Conservation (phyloP, 257 asterid species). For the Echites panduratus region DNA sequence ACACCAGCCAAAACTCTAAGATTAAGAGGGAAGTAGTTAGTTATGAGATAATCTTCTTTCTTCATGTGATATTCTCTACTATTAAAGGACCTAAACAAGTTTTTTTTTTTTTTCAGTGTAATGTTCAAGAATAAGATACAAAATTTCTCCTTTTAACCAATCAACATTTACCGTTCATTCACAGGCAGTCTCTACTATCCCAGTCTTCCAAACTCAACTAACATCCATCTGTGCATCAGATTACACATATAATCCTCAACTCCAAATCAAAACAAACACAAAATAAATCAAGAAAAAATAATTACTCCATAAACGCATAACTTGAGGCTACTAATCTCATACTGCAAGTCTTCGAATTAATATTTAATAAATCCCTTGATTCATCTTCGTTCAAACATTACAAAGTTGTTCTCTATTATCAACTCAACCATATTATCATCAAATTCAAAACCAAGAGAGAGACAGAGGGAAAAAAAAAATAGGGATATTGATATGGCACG, state of each 20-base stretch:
- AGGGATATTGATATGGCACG: too few relatives aligned
- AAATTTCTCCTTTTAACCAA: not conserved
- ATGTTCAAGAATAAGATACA: too few relatives aligned
- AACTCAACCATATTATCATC: not conserved
- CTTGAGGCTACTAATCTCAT: not conserved
- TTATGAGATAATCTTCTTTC: not conserved
- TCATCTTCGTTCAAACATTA: not conserved
- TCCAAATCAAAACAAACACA: conserved; percentile 4
- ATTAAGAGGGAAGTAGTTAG: not conserved
- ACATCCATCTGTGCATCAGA: not conserved
- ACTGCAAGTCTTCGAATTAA: not conserved
- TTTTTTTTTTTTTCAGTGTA: not conserved
- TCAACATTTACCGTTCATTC: not conserved
- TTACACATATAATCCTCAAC: not conserved
- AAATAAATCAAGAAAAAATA: not conserved
- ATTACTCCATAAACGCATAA: not conserved
- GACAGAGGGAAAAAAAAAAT: too few relatives aligned
- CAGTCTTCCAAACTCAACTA: not conserved
- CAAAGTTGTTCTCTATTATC: not conserved
- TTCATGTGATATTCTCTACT: too few relatives aligned
- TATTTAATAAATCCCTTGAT: not conserved
- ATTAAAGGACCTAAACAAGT: not conserved
- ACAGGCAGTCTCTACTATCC: not conserved
- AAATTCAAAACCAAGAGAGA: too few relatives aligned
- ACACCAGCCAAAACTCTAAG: not conserved